phyloP scores from a whole-genome alignment of 164 flowering plant species.

The Paratinospora sagittata region DNA sequence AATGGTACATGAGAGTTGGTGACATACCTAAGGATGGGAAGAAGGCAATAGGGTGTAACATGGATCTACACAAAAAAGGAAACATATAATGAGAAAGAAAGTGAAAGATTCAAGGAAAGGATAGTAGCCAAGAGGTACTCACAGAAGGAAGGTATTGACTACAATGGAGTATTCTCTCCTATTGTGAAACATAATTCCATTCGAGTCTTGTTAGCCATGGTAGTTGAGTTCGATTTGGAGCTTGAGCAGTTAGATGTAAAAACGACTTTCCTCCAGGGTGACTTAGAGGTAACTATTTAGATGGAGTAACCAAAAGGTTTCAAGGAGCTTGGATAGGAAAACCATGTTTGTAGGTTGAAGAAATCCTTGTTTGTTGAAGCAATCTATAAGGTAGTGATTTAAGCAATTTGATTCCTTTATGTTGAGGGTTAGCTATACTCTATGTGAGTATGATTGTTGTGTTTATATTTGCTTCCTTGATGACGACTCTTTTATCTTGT shows the following conservation, averaged over 20 bases:
- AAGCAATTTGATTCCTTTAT: slow-evolving; percentile 7
- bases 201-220: no score
- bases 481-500: neutral
- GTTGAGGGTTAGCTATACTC: neutral
- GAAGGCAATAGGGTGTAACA: no score
- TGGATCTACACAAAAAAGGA: no score
- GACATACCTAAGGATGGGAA: no score
- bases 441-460: neutral
- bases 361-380: slow-evolving; percentile 7
- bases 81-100: no score
- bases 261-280: slow-evolving; percentile 7
- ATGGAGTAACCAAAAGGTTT: slow-evolving; percentile 3
- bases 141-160: no score
- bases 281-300: slow-evolving; percentile 7
- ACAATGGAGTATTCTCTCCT: no score
- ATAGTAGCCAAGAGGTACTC: no score
- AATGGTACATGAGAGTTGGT: no score
- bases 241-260: slow-evolving; percentile 9
- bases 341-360: slow-evolving; percentile 10
- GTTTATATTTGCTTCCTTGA: neutral
- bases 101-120: no score
- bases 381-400: slow-evolving; percentile 2
- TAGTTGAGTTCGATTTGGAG: neutral
- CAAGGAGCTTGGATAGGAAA: neutral
- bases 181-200: no score